Conservation (phyloP, 2,329 filamentous ascomycete species). For the Sporothrix curviconia region DNA sequence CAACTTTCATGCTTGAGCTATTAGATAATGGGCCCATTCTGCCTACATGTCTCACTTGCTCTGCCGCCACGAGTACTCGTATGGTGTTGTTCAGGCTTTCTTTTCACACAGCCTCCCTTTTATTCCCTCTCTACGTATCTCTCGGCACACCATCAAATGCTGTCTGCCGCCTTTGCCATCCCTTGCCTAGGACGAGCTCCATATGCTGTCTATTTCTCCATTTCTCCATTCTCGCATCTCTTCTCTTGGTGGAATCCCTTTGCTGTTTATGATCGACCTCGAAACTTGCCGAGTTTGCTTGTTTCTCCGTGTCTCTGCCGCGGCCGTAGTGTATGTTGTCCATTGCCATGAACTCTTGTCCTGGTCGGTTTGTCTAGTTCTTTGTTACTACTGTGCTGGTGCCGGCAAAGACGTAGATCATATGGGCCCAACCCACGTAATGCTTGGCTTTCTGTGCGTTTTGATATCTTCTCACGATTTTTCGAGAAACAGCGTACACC, state of each 20-base stretch:
- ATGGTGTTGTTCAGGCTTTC: neutral
- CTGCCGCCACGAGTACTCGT: neutral
- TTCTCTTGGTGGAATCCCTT: neutral
- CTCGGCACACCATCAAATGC: neutral
- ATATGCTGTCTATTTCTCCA: neutral
- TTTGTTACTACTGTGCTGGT: neutral
- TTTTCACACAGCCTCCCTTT: neutral
- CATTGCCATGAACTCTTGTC: neutral
- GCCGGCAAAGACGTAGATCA: neutral
- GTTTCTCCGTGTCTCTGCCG: slow-evolving; percentile 8
- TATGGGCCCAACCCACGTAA: too few relatives aligned
- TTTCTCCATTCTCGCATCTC: neutral
- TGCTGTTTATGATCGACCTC: neutral
- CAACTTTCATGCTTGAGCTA: too few relatives aligned
- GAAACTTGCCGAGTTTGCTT: neutral
- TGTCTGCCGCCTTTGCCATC: neutral
- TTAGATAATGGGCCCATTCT: neutral
- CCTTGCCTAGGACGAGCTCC: neutral
- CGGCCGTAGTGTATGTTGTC: neutral
- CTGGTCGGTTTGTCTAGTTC: neutral
- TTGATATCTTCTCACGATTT: neutral
- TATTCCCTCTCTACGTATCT: neutral
- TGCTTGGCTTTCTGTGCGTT: too few relatives aligned
- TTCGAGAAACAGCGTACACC: neutral
- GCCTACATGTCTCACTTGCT: neutral